Conservation (phyloP, 352 stramenopile genomes). For the Phytophthora sansomeana region DNA sequence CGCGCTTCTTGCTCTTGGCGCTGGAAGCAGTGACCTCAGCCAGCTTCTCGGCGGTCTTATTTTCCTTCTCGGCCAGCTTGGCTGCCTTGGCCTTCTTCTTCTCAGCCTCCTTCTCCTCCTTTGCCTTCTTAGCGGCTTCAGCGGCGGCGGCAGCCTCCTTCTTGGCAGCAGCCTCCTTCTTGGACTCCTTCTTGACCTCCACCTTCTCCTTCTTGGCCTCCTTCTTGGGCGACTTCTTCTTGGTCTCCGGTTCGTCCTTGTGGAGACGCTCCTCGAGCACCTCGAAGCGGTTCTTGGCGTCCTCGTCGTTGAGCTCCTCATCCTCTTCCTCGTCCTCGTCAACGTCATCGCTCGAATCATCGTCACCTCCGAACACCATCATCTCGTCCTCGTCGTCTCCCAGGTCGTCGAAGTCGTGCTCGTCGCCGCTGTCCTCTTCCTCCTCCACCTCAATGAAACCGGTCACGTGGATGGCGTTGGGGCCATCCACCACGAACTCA, state of each 20-base stretch:
- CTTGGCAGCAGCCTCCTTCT: constrained; percentile 39
- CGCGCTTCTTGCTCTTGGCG: constrained; percentile 70
- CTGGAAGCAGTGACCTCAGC: constrained; percentile 51
- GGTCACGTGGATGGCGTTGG: constrained; percentile 84
- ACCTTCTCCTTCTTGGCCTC: constrained; percentile 46
- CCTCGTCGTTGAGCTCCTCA: constrained; percentile 54
- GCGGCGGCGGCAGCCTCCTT: constrained; percentile 36
- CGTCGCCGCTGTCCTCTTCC: constrained; percentile 69
- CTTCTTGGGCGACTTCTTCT: constrained; percentile 51
- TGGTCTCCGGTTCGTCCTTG: constrained; percentile 45
- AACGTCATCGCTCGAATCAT: constrained; percentile 46
- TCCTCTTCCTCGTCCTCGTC: constrained; percentile 42
- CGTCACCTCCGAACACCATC: constrained; percentile 65
- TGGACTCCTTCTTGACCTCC: constrained; percentile 34
- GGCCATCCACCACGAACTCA: constrained; percentile 73
- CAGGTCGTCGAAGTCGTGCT: constrained; percentile 60
- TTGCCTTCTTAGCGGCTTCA: constrained; percentile 38
- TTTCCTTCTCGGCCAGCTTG: constrained; percentile 49
- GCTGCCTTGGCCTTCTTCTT: constrained; percentile 48
- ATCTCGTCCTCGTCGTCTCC: constrained; percentile 63
- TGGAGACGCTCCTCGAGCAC: constrained; percentile 78
- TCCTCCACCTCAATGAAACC: constrained; percentile 84
- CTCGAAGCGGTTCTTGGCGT: constrained; percentile 68
- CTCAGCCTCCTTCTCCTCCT: constrained; percentile 35
- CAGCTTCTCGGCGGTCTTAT: constrained; percentile 63